These are phyloP conservation scores for Rhynchospora breviuscula DNA, from an alignment of 176 grass and related monocot genomes.

Conservation along the genomic window DNA sequence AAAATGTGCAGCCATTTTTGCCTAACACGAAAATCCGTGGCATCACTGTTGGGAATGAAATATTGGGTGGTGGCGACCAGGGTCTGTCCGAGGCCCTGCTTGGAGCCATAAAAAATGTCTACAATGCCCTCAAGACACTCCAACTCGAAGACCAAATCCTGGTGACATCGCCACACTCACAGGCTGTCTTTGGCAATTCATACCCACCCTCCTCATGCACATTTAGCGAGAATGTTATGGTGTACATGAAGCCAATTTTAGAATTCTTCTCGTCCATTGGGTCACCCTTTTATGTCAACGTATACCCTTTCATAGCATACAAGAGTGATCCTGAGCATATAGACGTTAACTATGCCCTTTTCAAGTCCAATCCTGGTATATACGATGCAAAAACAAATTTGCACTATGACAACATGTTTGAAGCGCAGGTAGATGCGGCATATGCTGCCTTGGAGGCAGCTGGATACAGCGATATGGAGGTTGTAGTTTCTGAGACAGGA, in stretches of 20 bases:
- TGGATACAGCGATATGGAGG: slow-evolving; percentile 85
- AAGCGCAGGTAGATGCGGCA: slow-evolving; percentile 97
- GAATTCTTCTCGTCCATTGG: slow-evolving; percentile 57
- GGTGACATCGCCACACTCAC: slow-evolving; percentile 74
- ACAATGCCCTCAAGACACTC: slow-evolving; percentile 58
- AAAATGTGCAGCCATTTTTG: slow-evolving; percentile 78
- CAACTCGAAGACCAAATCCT: slow-evolving; percentile 54
- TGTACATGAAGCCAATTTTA: slow-evolving; percentile 76
- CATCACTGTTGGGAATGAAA: slow-evolving; percentile 88
- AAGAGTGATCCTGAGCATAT: slow-evolving; percentile 71
- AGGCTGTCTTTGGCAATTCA: slow-evolving; percentile 76
- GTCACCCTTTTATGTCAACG: slow-evolving; percentile 81
- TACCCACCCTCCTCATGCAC: slow-evolving; percentile 83
- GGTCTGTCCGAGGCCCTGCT: slow-evolving; percentile 60
- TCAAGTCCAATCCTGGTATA: slow-evolving; percentile 69
- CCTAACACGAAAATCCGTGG: slow-evolving; percentile 54
- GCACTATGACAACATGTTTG: slow-evolving; percentile 99
- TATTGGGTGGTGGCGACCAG: slow-evolving; percentile 65
- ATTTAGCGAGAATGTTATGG: slow-evolving; percentile 68
- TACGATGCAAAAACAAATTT: slow-evolving; percentile 65
- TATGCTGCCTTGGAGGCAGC: slow-evolving; percentile 75
- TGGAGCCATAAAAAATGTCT: slow-evolving; percentile 71
- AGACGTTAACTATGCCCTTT: slow-evolving; percentile 92
- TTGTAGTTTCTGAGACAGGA: slow-evolving; percentile 84
- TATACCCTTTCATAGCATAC: slow-evolving; percentile 97